Evolutionary conservation across 2,329 filamentous ascomycete genomes (phyloP).

Genomic region (Trichoderma sp.): DNA sequence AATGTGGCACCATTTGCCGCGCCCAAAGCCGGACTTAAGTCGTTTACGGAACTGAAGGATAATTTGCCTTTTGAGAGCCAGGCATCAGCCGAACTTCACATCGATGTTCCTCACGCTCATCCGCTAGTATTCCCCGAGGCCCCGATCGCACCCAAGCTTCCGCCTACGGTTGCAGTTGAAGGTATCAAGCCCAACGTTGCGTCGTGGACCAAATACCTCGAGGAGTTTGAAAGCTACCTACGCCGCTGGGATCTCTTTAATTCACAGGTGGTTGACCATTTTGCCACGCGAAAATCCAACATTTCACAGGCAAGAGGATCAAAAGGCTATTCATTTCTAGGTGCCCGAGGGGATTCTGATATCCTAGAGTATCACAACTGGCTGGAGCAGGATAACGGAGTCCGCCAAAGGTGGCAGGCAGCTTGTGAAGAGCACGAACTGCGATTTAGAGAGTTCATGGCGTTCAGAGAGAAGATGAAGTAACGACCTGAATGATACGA

Average conservation of each 20-base stretch:
- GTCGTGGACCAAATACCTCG: constrained; percentile 54
- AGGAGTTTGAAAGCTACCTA: constrained; percentile 57
- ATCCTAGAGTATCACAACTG: constrained; percentile 60
- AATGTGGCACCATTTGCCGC: constrained; percentile 58
- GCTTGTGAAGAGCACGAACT: constrained; percentile 62
- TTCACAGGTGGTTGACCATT: constrained; percentile 56
- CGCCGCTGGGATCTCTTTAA: constrained; percentile 52
- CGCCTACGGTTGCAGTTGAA: constrained; percentile 43
- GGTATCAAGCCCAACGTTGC: constrained; percentile 45
- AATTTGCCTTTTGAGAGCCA: constrained; percentile 59
- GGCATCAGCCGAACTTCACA: constrained; percentile 46
- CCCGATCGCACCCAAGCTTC: constrained; percentile 53
- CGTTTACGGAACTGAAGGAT: constrained; percentile 57
- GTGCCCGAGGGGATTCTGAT: constrained; percentile 45
- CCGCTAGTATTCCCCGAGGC: constrained; percentile 49
- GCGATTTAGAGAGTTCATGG: constrained; percentile 60
- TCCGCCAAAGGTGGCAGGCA: constrained; percentile 61
- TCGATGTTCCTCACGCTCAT: constrained; percentile 37
- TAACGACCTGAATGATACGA: constrained; percentile 21
- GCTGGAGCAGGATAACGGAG: constrained; percentile 64
- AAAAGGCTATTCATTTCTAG: constrained; percentile 50
- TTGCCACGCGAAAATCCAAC: constrained; percentile 51
- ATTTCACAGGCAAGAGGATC: constrained; percentile 41
- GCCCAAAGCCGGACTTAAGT: constrained; percentile 51
- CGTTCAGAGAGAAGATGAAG: constrained; percentile 47